Base-by-base conservation (phyloP, 106 monocot species). In the Dendrobium huoshanense region DNA sequence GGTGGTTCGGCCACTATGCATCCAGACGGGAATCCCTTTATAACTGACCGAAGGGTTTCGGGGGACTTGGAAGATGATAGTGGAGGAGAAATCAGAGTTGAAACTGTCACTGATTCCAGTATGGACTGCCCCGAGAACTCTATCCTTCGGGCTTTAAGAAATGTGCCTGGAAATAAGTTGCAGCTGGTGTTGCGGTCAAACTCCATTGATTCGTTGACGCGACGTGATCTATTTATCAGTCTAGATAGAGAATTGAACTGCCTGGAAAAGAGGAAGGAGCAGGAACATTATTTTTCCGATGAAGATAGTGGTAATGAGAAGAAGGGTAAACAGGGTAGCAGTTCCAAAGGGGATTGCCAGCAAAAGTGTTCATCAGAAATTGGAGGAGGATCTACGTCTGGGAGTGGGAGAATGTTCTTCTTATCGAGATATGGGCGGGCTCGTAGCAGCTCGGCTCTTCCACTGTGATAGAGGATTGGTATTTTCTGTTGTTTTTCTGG, bases 391-490 rank as follows among this genome's bases (percentile, higher is more conserved):
- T 67, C 67, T 27, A 67, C 67, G 5, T 31, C 67, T 37, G 80
- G 29, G 8, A 80, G 44, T 48, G 48, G 70, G 72, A 80, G 51
- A 72, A 25, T 33, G 37, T 72, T 80, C 70, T 72, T 80, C 33
- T 72, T 45, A 31, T 51, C 59, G 70, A 48, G 45, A 68, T 68
- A 72, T 13, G 10, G 80, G 48, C 15, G 80, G 41, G 47, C 79
- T 8, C 29, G 51, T 24, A 80, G 80, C 51, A 80, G 72, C 72
- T 80, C 80, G 0, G 49, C 72, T 70, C 80, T 80, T 37, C 72
- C 80, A 33, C 29, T 80, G 25, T 80, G 68, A 80, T 72, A 1
- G 17, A 70, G 1, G 31, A 70, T 70, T 67, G 67, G 22, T 67
- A 20, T 67, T 48, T 29, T 27, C 29, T 67, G 22, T 11, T 70